Conservation (phyloP, 176 grass and related monocot species). For the Juncus effusus region DNA sequence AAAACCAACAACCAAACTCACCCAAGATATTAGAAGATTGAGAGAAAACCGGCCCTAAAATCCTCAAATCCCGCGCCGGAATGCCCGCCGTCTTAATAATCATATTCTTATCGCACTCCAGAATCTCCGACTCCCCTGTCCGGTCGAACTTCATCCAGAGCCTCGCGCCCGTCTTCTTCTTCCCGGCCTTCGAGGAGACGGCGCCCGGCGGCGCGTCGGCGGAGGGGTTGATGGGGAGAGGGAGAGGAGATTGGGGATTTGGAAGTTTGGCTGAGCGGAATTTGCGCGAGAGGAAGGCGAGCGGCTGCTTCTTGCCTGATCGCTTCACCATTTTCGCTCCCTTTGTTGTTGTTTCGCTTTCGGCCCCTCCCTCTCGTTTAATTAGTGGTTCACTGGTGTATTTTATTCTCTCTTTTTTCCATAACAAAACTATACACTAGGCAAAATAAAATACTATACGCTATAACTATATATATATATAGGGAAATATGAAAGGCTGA, state of each 20-base stretch:
- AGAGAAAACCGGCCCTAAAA: slow-evolving; percentile 88
- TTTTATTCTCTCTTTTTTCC: too few species aligned
- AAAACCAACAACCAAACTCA: slow-evolving; percentile 27
- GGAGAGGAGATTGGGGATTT: slow-evolving; percentile 19
- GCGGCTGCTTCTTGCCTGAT: slow-evolving; percentile 57
- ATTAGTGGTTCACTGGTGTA: too few species aligned
- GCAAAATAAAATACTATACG: too few species aligned
- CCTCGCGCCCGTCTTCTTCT: slow-evolving; percentile 76
- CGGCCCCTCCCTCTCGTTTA: too few species aligned
- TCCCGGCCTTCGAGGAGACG: slow-evolving; percentile 33
- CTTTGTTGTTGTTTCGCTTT: neutral
- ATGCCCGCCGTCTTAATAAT: slow-evolving; percentile 66
- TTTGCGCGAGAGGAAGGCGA: slow-evolving; percentile 65
- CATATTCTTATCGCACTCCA: slow-evolving; percentile 77
- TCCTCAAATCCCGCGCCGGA: slow-evolving; percentile 69
- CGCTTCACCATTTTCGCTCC: slow-evolving; percentile 59
- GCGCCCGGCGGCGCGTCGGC: neutral
- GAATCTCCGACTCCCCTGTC: slow-evolving; percentile 61
- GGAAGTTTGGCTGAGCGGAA: slow-evolving; percentile 20
- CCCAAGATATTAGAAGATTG: slow-evolving; percentile 94
- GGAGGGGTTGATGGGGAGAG: slow-evolving; percentile 13
- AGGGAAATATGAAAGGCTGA: too few species aligned
- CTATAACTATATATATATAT: too few species aligned
- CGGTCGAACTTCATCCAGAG: slow-evolving; percentile 82
- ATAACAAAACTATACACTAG: too few species aligned